Base-by-base conservation (phyloP, 1,284 basidiomycete genomes). In the Mycosarcoma mackinlayi region DNA sequence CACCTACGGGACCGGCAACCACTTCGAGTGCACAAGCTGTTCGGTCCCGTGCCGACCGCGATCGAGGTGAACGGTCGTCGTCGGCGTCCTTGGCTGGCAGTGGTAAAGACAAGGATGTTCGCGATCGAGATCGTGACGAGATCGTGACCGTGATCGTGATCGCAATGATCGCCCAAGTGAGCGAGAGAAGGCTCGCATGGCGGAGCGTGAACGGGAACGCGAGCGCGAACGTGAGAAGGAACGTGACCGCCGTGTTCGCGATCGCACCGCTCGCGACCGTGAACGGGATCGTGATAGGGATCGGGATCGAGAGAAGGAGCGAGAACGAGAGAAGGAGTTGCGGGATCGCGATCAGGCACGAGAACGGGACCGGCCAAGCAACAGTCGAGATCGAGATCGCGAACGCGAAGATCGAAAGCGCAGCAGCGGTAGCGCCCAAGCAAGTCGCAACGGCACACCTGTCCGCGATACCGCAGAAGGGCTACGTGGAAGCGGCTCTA, bases 361-460 rank as follows among this genome's bases (percentile, higher is more conserved):
- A 6, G 41, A 38, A 21, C 53, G 61, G 0, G 61, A 57, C 6
- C 30, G 60, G 28, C 34, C 30, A 14, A 54, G 51, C 5, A 19
- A 39, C 10, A 31, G 51, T 24, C 44, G 50, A n/a, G 57, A 46
- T 11, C 46, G 54, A 16, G 59, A 53, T 30, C 51, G 47, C n/a
- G 49, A 51, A 16, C 39, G 50, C 4, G 52, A 52, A 3, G 58
- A 71, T 7, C 34, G 52, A 23, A 47, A 55, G 42, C 48, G 47
- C 10, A 31, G 39, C 3, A 28, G 41, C 23, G 50, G 53, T 4
- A 70, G 55, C 42, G 67, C 52, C 0, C 67, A 64, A 34, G 40
- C 44, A 4, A 70, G 67, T 34, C 52, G 61, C 2, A 61, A 66
- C 38, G 56, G 50, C 13, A 70, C 57, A 10, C 57, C 61, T 6